Evolutionary conservation across 345 rosid genomes (phyloP).

Genomic region (Bretschneidera sinensis): DNA sequence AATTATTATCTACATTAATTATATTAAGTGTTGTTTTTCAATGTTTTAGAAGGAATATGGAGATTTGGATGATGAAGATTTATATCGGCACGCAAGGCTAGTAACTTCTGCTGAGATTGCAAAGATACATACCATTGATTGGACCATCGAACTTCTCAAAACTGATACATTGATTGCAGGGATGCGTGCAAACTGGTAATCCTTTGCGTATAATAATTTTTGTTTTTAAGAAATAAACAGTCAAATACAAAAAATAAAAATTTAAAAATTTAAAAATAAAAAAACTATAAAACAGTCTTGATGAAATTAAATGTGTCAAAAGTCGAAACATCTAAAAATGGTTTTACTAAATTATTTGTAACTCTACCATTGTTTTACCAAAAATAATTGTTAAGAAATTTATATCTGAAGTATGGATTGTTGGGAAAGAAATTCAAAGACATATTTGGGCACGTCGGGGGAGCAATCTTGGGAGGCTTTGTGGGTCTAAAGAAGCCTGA

Average conservation of each 20-base stretch:
- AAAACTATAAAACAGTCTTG: too few species aligned
- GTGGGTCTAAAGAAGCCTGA: slow-evolving; percentile 43
- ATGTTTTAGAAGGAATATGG: slow-evolving; percentile 28
- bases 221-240: too few species aligned
- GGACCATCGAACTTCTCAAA: slow-evolving; percentile 67
- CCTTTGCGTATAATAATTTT: neutral
- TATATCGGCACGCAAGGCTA: slow-evolving; percentile 46
- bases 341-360: too few species aligned
- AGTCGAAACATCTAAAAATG: too few species aligned
- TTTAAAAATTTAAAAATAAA: too few species aligned
- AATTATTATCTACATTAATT: too few species aligned
- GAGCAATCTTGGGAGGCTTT: slow-evolving; percentile 34
- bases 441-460: slow-evolving; percentile 47
- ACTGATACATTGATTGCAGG: slow-evolving; percentile 48
- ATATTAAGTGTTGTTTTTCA: neutral
- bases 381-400: too few species aligned
- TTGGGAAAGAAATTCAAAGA: slow-evolving; percentile 62
- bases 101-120: slow-evolving; percentile 64
- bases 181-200: slow-evolving; percentile 55
- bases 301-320: too few species aligned
- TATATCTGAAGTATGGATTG: slow-evolving; percentile 42
- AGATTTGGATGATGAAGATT: slow-evolving; percentile 40
- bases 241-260: too few species aligned
- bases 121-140: slow-evolving; percentile 63
- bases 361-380: too few species aligned